phyloP scores from a whole-genome alignment of 768 basidiomycete species.

The Lenzites betulinus region DNA sequence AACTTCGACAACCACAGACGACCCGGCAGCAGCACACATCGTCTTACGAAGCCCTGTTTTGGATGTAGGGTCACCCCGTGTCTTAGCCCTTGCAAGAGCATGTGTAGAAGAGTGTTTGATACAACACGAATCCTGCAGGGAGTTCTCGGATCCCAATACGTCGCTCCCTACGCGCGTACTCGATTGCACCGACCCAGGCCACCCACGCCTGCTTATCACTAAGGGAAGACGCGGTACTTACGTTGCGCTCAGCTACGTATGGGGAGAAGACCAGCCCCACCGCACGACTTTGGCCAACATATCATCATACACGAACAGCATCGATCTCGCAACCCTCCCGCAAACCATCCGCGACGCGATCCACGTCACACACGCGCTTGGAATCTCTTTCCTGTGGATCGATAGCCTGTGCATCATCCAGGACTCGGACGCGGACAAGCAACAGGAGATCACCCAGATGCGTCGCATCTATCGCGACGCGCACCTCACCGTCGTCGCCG shows the following conservation, averaged over 20 bases:
- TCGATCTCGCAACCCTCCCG: constrained; percentile 5
- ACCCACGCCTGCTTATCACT: background rate
- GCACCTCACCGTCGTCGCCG: constrained; percentile 15
- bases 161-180: constrained; percentile 10
- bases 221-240: constrained; percentile 2
- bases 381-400: constrained; percentile 15
- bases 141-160: background rate
- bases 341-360: constrained; percentile 16
- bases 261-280: constrained; percentile 1
- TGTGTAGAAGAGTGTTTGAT: constrained; percentile 6
- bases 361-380: background rate
- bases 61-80: background rate
- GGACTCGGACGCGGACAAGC: constrained; percentile 10
- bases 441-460: constrained; percentile 3
- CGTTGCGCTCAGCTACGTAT: constrained; percentile 14
- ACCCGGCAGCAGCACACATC: constrained; percentile 6
- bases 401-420: constrained; percentile 20
- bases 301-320: background rate
- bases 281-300: constrained; percentile 4
- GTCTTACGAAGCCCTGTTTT: background rate
- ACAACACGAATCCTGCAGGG: background rate
- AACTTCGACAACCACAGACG: background rate
- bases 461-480: constrained; percentile 6
- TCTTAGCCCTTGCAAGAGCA: background rate
- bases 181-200: constrained; percentile 10